These are phyloP conservation scores for Aegilops umbellulata DNA, from an alignment of 176 grass and related monocot genomes.

Conservation along the genomic window DNA sequence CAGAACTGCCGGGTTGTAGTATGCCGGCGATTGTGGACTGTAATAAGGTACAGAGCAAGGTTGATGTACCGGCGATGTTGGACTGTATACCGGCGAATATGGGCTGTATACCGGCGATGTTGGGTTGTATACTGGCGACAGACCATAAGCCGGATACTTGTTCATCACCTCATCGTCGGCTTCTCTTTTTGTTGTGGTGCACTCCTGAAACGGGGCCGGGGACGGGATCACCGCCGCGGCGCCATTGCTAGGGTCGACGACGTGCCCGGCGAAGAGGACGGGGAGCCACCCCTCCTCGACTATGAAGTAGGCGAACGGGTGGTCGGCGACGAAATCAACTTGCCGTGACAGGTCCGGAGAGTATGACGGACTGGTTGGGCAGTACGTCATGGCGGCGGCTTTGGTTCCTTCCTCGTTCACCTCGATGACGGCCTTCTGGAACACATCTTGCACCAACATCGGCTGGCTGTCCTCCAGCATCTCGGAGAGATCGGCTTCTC, in stretches of 20 bases:
- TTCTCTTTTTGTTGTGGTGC: neutral
- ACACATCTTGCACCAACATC: neutral
- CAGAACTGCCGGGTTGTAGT: neutral
- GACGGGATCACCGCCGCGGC: neutral
- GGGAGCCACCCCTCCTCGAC: neutral
- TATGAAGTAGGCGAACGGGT: constrained; percentile 14
- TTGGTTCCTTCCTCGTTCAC: constrained; percentile 10
- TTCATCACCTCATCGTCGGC: too few relatives aligned
- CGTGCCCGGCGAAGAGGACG: neutral
- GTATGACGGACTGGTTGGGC: neutral
- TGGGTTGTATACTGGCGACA: too few relatives aligned
- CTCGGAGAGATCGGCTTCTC: neutral
- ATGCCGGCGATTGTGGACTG: neutral
- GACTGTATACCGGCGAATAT: neutral
- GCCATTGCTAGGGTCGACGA: neutral
- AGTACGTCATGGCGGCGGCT: neutral
- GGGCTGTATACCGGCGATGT: neutral
- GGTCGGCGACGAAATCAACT: constrained; percentile 6
- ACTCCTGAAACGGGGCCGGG: neutral
- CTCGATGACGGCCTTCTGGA: constrained; percentile 4
- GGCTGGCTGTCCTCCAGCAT: neutral
- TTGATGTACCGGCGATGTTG: neutral
- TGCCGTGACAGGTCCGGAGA: neutral
- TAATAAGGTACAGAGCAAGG: neutral
- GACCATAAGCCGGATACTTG: too few relatives aligned